Evolutionary conservation across 2,329 filamentous ascomycete genomes (phyloP), one percentile per base, ranked within the genome.

Genomic region (Aspergillus quadricinctus): DNA sequence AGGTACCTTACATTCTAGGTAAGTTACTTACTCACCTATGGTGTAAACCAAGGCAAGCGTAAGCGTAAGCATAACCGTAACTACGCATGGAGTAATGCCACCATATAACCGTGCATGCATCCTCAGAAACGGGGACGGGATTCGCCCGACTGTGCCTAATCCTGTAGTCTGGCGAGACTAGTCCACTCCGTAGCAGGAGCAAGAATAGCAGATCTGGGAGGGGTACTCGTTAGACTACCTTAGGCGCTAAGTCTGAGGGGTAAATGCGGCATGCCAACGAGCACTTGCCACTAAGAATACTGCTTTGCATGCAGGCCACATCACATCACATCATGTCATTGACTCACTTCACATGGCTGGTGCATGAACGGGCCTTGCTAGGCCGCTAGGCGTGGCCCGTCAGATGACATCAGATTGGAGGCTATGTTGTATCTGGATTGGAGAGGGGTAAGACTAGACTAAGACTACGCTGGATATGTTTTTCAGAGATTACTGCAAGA

Each of bases 401-500:
- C 48, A 55, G 53, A 49, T 59, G 59, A 52, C 54, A 60, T 48
- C 48, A 52, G 25, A 57, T 17, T 21, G 2, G 14, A 21, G n/a
- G 0, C 41, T 45, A 45, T 6, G 19, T 4, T 21, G n/a, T 45
- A 10, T 19, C 19, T 45, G 21, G n/a, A 9, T 31, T 28, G 41
- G 50, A 11, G 43, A 46, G 43, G 43, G 43, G 43, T 23, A 46
- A 25, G 8, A 17, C 5, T 23, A 46, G 17, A 21, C 40, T 21
- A 43, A 4, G 40, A 23, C 14, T 37, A 7, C 31, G 3, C 17
- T 7, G 5, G 25, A 14, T 37, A 21, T 43, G 11, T 46, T 46
- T 14, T 10, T 25, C 10, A 10, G 9, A 46, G 21, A 41, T 21
- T 48, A 17, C 31, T 37, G 2, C 14, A 14, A 31, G 10, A 23